Evolutionary conservation across 1,284 basidiomycete species (phyloP).

Genomic region (Naganishia albida): DNA sequence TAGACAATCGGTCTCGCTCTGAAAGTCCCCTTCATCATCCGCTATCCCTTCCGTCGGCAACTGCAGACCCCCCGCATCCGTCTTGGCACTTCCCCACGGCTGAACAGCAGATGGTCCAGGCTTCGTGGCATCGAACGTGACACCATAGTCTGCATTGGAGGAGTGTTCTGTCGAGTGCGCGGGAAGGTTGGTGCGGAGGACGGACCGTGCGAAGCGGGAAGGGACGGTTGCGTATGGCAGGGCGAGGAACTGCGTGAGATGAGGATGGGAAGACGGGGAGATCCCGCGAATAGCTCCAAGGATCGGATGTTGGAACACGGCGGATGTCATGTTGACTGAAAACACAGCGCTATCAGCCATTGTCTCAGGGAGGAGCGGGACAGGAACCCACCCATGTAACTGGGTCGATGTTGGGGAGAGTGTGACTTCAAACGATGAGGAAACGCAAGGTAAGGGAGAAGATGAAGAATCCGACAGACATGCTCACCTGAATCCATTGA

Average conservation of each 20-base stretch:
- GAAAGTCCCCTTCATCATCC: conserved; percentile 23
- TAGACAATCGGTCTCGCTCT: conserved; percentile 26
- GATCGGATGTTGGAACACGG: conserved; percentile 13
- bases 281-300: conserved; percentile 11
- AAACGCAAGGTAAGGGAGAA: no score
- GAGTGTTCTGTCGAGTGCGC: background rate
- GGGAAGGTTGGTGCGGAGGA: conserved; percentile 1
- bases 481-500: no score
- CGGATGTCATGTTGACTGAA: background rate
- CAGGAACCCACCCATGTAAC: no score
- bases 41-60: conserved; percentile 25
- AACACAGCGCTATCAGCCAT: no score
- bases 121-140: conserved; percentile 6
- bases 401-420: no score
- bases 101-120: conserved; percentile 18
- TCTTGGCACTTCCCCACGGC: conserved; percentile 21
- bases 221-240: conserved; percentile 21
- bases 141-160: background rate
- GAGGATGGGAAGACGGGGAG: conserved; percentile 3
- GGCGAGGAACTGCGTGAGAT: conserved; percentile 11
- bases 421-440: no score
- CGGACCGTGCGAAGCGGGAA: conserved; percentile 19
- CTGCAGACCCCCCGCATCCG: conserved; percentile 23
- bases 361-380: no score
- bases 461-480: no score